These are phyloP conservation scores for Rhipidocladum racemiflorum DNA, from an alignment of 176 grass and related monocot genomes.

Conservation along the genomic window DNA sequence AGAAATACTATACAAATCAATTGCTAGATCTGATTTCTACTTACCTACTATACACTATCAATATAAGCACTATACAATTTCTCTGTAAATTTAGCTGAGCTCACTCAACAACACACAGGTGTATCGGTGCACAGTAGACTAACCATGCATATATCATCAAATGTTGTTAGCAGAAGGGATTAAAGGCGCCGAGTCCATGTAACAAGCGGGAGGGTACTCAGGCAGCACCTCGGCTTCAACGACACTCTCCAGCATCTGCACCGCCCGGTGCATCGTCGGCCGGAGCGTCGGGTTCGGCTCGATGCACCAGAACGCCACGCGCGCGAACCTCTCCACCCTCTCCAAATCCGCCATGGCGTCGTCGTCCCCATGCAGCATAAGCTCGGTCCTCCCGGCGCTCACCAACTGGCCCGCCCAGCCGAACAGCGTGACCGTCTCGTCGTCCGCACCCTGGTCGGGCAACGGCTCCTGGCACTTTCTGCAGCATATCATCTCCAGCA, in stretches of 20 bases:
- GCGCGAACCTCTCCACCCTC: background rate
- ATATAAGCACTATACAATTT: too few relatives aligned
- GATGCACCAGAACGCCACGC: conserved; percentile 10
- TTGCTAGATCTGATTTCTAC: too few relatives aligned
- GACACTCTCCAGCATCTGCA: conserved; percentile 1
- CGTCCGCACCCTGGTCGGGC: background rate
- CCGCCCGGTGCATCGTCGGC: conserved; percentile 9
- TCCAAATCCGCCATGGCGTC: background rate
- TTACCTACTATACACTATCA: too few relatives aligned
- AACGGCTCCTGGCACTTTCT: conserved; percentile 5
- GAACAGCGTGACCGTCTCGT: conserved; percentile 17
- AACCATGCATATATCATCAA: too few relatives aligned
- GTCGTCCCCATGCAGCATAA: background rate
- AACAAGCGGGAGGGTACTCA: background rate
- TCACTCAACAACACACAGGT: too few relatives aligned
- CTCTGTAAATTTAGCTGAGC: too few relatives aligned
- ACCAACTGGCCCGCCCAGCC: conserved; percentile 32
- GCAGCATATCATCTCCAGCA: background rate
- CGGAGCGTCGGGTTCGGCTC: background rate
- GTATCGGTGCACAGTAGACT: too few relatives aligned
- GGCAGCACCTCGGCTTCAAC: background rate
- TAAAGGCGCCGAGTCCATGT: conserved; percentile 10
- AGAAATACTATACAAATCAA: too few relatives aligned
- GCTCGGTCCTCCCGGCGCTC: background rate
- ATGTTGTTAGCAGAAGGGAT: background rate